A percentile compares a stretch with the other conserved stretches of the same genome.
These are phyloP conservation scores for Aspergillus pseudoviridinutans DNA, from an alignment of 2,329 filamentous ascomycete species.

Conservation along the genomic window DNA sequence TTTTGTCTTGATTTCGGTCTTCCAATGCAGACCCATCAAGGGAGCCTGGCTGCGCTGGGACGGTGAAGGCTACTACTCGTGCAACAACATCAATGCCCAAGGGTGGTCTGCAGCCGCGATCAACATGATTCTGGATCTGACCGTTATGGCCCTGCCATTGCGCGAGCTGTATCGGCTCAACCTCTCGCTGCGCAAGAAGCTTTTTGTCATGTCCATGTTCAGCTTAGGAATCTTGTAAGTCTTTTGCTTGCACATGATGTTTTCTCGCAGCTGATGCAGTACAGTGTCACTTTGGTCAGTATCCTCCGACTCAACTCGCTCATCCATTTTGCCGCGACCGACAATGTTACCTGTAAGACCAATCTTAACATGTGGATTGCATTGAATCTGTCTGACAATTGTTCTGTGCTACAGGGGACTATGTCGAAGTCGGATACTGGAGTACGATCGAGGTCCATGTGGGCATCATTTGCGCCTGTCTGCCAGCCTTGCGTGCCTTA, in stretches of 20 bases:
- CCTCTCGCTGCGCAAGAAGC: slow-evolving; percentile 27
- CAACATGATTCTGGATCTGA: slow-evolving; percentile 29
- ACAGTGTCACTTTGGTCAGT: slow-evolving; percentile 44
- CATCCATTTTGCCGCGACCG: slow-evolving; percentile 39
- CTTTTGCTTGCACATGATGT: not conserved
- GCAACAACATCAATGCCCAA: slow-evolving; percentile 36
- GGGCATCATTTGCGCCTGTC: slow-evolving; percentile 28
- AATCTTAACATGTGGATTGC: no score
- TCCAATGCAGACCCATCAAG: slow-evolving; percentile 35
- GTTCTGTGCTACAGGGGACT: slow-evolving; percentile 22
- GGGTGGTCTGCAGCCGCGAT: slow-evolving; percentile 33
- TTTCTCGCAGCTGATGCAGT: not conserved
- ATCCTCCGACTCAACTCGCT: slow-evolving; percentile 43
- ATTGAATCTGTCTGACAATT: no score
- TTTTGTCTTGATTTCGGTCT: slow-evolving; percentile 34
- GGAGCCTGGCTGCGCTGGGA: slow-evolving; percentile 42
- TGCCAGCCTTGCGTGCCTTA: slow-evolving; percentile 34
- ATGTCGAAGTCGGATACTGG: slow-evolving; percentile 28
- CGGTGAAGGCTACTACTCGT: slow-evolving; percentile 29
- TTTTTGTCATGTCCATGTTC: slow-evolving; percentile 34
- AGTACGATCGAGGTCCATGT: slow-evolving; percentile 29
- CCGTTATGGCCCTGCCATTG: slow-evolving; percentile 28
- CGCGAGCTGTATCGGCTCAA: slow-evolving; percentile 23
- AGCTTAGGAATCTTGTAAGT: slow-evolving; percentile 35
- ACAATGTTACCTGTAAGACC: slow-evolving; percentile 37